These are phyloP conservation scores for Imleria badia DNA, from an alignment of 768 basidiomycete species.

Conservation along the genomic window DNA sequence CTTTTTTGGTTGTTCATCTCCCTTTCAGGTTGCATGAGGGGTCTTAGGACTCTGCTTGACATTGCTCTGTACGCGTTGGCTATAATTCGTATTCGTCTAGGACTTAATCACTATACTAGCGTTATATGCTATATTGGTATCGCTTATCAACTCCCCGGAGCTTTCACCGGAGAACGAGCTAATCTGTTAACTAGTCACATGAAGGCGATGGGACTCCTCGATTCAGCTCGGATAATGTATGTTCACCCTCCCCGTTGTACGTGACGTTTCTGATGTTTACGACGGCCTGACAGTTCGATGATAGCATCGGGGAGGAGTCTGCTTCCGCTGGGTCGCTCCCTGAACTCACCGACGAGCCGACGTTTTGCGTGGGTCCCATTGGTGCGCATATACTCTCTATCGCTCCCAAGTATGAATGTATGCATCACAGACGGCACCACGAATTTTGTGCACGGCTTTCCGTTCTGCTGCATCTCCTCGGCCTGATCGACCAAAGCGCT, in stretches of 20 bases:
- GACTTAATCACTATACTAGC: slow-evolving; percentile 32
- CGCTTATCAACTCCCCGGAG: slow-evolving; percentile 74
- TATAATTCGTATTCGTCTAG: background rate
- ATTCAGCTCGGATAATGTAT: slow-evolving; percentile 64
- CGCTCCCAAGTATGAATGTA: background rate
- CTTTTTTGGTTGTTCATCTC: too few relatives aligned
- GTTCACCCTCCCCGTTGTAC: slow-evolving; percentile 20
- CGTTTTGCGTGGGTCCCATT: too few relatives aligned
- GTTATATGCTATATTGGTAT: slow-evolving; percentile 74
- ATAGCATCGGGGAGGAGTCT: too few relatives aligned
- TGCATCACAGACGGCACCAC: slow-evolving; percentile 71
- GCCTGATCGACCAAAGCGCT: slow-evolving; percentile 72
- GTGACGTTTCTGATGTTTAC: too few relatives aligned
- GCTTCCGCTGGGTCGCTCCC: too few relatives aligned
- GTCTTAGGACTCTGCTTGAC: slow-evolving; percentile 59
- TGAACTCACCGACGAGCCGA: too few relatives aligned
- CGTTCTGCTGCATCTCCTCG: slow-evolving; percentile 86
- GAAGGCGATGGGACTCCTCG: slow-evolving; percentile 77
- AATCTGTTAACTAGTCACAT: slow-evolving; percentile 65
- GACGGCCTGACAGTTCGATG: background rate
- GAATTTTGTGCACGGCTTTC: slow-evolving; percentile 85
- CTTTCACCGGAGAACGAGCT: slow-evolving; percentile 65
- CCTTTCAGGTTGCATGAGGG: slow-evolving; percentile 56
- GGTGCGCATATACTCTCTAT: too few relatives aligned
- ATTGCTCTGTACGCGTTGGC: slow-evolving; percentile 55